Conservation (phyloP, 768 basidiomycete species). For the Phylloporus sp. region DNA sequence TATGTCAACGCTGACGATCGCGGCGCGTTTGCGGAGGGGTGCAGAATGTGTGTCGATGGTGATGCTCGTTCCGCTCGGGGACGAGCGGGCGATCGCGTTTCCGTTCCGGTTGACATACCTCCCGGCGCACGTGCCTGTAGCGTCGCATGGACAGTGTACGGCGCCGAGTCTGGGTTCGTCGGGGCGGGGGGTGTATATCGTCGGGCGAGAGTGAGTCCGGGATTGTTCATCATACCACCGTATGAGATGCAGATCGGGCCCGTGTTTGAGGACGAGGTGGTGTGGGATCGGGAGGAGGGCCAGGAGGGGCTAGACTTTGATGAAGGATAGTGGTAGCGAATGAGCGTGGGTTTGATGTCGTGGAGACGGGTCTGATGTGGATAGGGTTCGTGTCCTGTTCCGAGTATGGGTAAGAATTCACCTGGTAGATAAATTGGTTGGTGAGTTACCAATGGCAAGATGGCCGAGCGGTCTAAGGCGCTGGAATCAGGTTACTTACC, state of each 20-base stretch:
- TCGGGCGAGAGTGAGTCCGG: constrained; percentile 24
- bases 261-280: constrained; percentile 20
- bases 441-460: constrained; percentile 29
- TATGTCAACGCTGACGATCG: constrained; percentile 23
- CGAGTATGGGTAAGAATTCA: too few species aligned
- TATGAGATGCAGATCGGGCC: constrained; percentile 30
- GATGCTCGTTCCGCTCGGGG: constrained; percentile 24
- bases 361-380: constrained; percentile 17
- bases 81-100: constrained; percentile 6
- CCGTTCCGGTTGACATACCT: constrained; percentile 19
- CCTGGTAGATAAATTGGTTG: too few species aligned
- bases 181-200: constrained; percentile 27
- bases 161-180: constrained; percentile 22
- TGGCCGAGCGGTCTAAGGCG: constrained; percentile 62
- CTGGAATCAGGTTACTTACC: constrained; percentile 43
- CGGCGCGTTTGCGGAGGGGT: constrained; percentile 15
- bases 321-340: constrained; percentile 28
- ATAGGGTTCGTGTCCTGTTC: too few species aligned
- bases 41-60: constrained; percentile 14
- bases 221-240: constrained; percentile 23
- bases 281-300: background rate
- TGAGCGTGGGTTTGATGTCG: constrained; percentile 24
- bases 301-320: constrained; percentile 26
- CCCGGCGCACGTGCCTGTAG: constrained; percentile 3
- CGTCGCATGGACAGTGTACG: constrained; percentile 7